phyloP scores from a whole-genome alignment of 345 rosid genomes.

The sweet orange (Citrus sinensis) region DVS_A1.0 CM039167.1:4659501-4660000 shows the following conservation, averaged over 20 bases:
- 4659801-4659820: background rate
- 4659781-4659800: background rate
- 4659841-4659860: background rate
- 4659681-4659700: background rate
- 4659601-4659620: background rate
- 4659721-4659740: background rate
- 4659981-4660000: constrained; percentile 85
- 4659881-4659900: constrained; percentile 1
- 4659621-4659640: background rate
- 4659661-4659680: constrained; percentile 1
- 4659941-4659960: constrained; percentile 73
- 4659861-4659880: background rate
- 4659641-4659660: background rate
- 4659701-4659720: background rate
- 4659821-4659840: background rate
- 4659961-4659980: constrained; percentile 92
- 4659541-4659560: background rate
- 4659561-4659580: background rate
- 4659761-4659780: background rate
- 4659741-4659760: background rate
- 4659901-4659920: constrained; percentile 48
- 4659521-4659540: background rate
- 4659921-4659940: constrained; percentile 89
- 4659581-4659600: background rate
- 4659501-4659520: background rate